Conservation (phyloP, 2,329 filamentous ascomycete species). For the Trichoderma aggressivum region DNA sequence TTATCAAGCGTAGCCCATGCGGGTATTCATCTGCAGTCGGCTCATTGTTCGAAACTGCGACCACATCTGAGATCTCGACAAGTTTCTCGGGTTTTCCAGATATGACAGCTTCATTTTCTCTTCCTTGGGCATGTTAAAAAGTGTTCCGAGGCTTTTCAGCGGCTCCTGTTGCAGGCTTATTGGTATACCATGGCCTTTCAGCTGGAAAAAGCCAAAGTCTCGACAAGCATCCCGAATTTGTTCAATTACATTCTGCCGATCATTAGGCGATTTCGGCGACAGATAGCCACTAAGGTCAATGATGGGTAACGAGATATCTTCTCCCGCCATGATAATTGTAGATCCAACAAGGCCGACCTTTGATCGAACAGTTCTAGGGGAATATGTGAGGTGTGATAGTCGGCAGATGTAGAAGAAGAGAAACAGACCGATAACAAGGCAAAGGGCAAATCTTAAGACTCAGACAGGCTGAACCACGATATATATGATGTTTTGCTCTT, state of each 20-base stretch:
- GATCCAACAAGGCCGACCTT: too few species aligned
- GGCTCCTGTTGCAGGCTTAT: slow-evolving; percentile 23
- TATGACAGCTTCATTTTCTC: slow-evolving; percentile 28
- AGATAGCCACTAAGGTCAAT: slow-evolving; percentile 15
- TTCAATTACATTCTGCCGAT: slow-evolving; percentile 10
- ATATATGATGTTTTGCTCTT: too few species aligned
- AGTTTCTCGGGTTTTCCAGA: slow-evolving; percentile 15
- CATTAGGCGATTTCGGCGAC: not conserved
- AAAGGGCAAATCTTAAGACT: too few species aligned
- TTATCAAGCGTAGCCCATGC: too few species aligned
- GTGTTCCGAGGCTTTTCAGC: slow-evolving; percentile 19
- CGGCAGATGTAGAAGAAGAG: too few species aligned
- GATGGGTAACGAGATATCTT: not conserved
- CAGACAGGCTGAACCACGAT: too few species aligned
- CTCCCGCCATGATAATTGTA: not conserved
- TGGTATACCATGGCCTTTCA: slow-evolving; percentile 31
- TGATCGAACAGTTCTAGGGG: too few species aligned
- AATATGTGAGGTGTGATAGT: too few species aligned
- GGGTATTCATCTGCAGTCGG: too few species aligned
- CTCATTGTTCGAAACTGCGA: too few species aligned
- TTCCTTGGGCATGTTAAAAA: slow-evolving; percentile 28
- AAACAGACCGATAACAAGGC: too few species aligned
- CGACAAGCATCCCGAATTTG: slow-evolving; percentile 27
- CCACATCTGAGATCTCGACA: too few species aligned
- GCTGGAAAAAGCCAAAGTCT: slow-evolving; percentile 32